Evolutionary conservation across 352 stramenopile species (phyloP), one percentile per base, ranked within the genome.

Genomic region (Phytopythium chamaehyphon): DNA sequence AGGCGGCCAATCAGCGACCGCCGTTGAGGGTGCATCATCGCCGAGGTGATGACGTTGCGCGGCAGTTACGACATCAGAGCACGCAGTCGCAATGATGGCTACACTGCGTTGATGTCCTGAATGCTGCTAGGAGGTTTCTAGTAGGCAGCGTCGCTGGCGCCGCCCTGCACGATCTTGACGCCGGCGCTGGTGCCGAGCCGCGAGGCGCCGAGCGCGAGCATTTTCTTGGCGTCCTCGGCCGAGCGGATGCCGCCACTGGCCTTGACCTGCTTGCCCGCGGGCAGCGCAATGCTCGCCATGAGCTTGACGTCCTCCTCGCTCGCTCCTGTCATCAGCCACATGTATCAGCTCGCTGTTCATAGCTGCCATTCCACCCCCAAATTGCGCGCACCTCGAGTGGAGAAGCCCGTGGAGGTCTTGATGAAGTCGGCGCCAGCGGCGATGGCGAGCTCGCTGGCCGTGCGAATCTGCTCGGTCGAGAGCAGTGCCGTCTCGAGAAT

Each of bases 341-440:
- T 23, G 7, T 50, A 19, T n/a, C 40, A 43, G 28, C 28, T 33
- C 5, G 28, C 28, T 33, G 28, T 2, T 19, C 31, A 3, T 38
- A 53, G 8, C 3, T 18, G 22, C 35, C 38, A 43, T n/a, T n/a
- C n/a, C n/a, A n/a, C n/a, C 16, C 8, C 10, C 9, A 50, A 10
- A 48, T 46, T 6, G 26, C 18, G 64, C 61, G 23, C 33, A 80
- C 73, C 75, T n/a, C 82, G 73, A n/a, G 76, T 88, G 40, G 76
- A 88, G 60, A 93, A 94, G 9, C 83, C 83, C 12, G 83, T 95
- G 16, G 81, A 93, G 9, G 85, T 95, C 68, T 94, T 94, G 62
- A 95, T 88, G 45, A 94, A 95, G 50, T 95, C 82, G 24, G 79
- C 75, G 21, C 83, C 85, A 1, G 77, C 79, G 0, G 73, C 66